A percentile compares a stretch with the other conserved stretches of the same genome.
phyloP scores from a whole-genome alignment of 257 asterid genomes.

The Nyctanthes arbortristis region DNA sequence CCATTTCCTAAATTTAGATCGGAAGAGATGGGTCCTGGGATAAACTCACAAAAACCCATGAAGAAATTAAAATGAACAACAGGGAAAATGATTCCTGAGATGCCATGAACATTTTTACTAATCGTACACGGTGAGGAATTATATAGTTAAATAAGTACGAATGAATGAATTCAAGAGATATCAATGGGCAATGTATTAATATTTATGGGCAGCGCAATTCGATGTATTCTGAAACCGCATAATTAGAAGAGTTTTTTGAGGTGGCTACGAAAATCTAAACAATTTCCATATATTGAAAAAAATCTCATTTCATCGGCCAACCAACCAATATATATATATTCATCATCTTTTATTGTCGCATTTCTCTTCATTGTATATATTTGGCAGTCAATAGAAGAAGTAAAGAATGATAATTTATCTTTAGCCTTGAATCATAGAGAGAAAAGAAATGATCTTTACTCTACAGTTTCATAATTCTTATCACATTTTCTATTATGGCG shows the following conservation, averaged over 20 bases:
- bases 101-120: background rate
- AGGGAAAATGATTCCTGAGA: slow-evolving; percentile 5
- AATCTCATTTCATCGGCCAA: too few species aligned
- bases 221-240: background rate
- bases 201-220: background rate
- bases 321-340: too few species aligned
- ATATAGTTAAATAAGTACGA: background rate
- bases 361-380: too few species aligned
- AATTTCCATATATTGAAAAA: too few species aligned
- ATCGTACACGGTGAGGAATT: background rate
- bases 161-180: background rate
- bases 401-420: too few species aligned
- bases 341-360: too few species aligned
- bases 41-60: slow-evolving; percentile 21
- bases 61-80: slow-evolving; percentile 13
- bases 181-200: too few species aligned
- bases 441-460: too few species aligned
- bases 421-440: too few species aligned
- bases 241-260: background rate
- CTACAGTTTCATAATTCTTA: too few species aligned
- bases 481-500: too few species aligned
- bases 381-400: too few species aligned
- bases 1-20: background rate
- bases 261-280: background rate
- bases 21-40: slow-evolving; percentile 6